Evolutionary conservation across 208 protist species (phyloP).

Genomic region (Leishmania aethiopica): DNA sequence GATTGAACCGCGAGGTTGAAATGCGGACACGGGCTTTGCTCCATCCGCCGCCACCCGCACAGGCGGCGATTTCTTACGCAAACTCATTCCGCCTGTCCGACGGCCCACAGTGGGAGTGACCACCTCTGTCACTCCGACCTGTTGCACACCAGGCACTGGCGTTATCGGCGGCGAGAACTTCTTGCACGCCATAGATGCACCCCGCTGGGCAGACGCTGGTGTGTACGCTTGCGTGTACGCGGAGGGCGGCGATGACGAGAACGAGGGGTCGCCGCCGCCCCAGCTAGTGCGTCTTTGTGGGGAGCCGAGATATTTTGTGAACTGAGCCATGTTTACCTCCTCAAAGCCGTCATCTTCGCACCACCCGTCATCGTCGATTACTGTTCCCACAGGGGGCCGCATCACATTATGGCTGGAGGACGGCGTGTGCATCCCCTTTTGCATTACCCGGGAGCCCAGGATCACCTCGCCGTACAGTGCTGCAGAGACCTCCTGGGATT

Average conservation of each 20-base stretch:
- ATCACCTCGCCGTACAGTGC: constrained; percentile 32
- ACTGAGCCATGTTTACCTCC: constrained; percentile 27
- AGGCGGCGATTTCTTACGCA: constrained; percentile 41
- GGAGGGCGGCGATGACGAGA: not conserved
- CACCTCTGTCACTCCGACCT: not conserved
- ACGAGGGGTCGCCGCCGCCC: not conserved
- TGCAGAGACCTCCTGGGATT: constrained; percentile 26
- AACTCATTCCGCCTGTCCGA: constrained; percentile 23
- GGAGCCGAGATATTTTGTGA: not conserved
- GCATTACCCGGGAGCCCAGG: constrained; percentile 26
- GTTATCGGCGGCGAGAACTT: constrained; percentile 20
- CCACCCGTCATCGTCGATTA: constrained; percentile 17
- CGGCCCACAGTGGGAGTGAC: not conserved
- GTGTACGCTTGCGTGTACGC: not conserved
- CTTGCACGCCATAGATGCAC: not conserved
- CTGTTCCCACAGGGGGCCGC: not conserved
- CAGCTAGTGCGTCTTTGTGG: not conserved
- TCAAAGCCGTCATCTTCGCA: constrained; percentile 48
- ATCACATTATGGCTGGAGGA: not conserved
- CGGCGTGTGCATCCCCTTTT: not conserved
- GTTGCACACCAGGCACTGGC: not conserved
- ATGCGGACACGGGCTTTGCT: not conserved
- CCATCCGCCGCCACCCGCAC: not conserved
- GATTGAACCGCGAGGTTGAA: not conserved
- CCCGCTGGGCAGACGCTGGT: not conserved